phyloP scores from a whole-genome alignment of 768 basidiomycete species.

The Epithele typhae region DNA sequence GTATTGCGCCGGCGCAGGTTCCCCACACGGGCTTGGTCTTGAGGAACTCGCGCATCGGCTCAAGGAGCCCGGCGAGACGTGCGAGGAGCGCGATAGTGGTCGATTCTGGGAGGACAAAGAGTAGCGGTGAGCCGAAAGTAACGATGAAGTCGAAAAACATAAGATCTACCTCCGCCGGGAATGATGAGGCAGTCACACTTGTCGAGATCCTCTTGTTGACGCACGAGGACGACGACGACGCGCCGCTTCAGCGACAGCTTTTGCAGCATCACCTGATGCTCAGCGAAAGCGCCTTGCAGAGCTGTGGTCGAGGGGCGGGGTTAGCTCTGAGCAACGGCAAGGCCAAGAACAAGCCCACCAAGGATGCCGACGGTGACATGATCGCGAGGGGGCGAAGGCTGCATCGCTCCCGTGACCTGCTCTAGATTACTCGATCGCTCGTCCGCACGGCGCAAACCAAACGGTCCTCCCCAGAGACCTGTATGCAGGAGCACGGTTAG shows the following conservation, averaged over 20 bases:
- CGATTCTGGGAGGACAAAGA: slow-evolving; percentile 68
- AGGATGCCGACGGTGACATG: slow-evolving; percentile 19
- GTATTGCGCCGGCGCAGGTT: slow-evolving; percentile 92
- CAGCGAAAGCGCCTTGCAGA: slow-evolving; percentile 88
- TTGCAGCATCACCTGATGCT: slow-evolving; percentile 74
- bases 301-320: slow-evolving; percentile 39
- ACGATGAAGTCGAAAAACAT: no score
- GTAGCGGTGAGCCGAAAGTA: no score
- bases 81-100: slow-evolving; percentile 86
- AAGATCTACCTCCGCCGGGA: slow-evolving; percentile 85
- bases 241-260: slow-evolving; percentile 43
- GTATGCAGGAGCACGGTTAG: no score
- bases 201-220: slow-evolving; percentile 68
- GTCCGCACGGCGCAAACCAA: no score
- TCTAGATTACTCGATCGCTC: no score
- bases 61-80: slow-evolving; percentile 66
- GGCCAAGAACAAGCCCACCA: slow-evolving; percentile 1
- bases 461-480: no score
- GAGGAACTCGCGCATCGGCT: slow-evolving; percentile 76
- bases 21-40: slow-evolving; percentile 82
- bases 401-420: no score
- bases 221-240: slow-evolving; percentile 56
- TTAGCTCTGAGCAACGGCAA: no score
- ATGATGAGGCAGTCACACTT: slow-evolving; percentile 84
- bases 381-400: slow-evolving; percentile 5